These are phyloP conservation scores for Penicillium verhagenii DNA, from an alignment of 495 filamentous ascomycete species.

Conservation along the genomic window DNA sequence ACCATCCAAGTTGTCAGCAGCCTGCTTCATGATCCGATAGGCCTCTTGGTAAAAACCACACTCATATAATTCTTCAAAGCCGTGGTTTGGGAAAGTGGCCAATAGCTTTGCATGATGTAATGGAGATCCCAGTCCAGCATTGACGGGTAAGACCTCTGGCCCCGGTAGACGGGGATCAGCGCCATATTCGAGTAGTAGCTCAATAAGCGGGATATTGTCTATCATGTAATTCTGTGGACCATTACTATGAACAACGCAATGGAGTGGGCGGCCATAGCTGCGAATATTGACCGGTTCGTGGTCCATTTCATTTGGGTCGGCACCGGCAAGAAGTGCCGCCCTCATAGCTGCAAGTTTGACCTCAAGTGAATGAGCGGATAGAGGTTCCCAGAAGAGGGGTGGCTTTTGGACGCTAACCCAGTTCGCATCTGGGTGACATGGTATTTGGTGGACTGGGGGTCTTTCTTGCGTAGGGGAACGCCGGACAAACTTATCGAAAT, in stretches of 20 bases:
- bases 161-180: neutral
- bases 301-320: neutral
- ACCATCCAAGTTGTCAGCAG: neutral
- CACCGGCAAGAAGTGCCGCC: neutral
- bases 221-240: neutral
- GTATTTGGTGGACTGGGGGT: neutral
- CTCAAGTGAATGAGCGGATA: neutral
- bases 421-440: neutral
- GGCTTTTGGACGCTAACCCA: neutral
- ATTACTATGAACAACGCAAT: neutral
- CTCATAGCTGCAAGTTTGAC: neutral
- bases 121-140: neutral
- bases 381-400: slow-evolving; percentile 1
- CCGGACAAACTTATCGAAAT: too few relatives aligned
- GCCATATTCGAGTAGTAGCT: neutral
- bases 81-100: neutral
- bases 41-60: neutral
- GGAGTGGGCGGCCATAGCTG: neutral
- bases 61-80: neutral
- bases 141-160: neutral
- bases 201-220: neutral
- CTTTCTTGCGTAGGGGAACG: neutral
- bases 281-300: neutral
- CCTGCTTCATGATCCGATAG: slow-evolving; percentile 1
- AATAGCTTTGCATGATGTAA: neutral